Evolutionary conservation across 2,329 filamentous ascomycete genomes (phyloP), one percentile per base, ranked within the genome.

Genomic region (Lachnellula hyalina): DNA sequence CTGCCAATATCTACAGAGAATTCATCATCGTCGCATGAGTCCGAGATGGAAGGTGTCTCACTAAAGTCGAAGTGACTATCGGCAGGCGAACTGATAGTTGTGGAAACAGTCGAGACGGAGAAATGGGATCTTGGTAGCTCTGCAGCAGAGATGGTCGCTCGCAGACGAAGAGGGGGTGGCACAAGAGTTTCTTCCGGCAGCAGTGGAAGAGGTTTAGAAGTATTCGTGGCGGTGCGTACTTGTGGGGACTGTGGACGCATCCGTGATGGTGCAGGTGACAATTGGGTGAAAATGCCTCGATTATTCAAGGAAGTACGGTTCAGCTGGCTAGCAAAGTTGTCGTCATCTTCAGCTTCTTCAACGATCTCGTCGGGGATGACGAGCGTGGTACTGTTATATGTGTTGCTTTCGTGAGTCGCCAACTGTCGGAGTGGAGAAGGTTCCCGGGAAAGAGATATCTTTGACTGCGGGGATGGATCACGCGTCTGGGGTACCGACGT

Each of bases 311-410:
- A 60, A 6, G 59, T 47, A 38, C 53, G 54, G 46, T 52, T 58
- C 9, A 62, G 38, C 41, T 64, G 56, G 46, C 74, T 76, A n/a
- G 81, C 81, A 62, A 85, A 85, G 69, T 84, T 84, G 59, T 83
- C 80, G 61, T 85, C 81, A 57, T 85, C 80, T 49, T 84, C 81
- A 45, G 41, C 60, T 50, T 78, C 77, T 52, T 80, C 79, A 7
- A 68, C 71, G 38, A 75, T 77, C 52, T 78, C 74, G 49, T 77
- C 73, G 1, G 75, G 74, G 21, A 78, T 77, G 23, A 77, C 59
- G 12, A 63, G 69, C 56, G 17, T 65, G 65, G 56, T 59, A 52
- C 4, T 82, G 67, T 66, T 82, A 81, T 49, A 76, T 74, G 28
- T 73, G 25, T 82, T 34, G 35, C 23, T 52, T 15, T 42, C 32